Evolutionary conservation across 2,329 filamentous ascomycete genomes (phyloP).

Genomic region (Botrytis squamosa): DNA sequence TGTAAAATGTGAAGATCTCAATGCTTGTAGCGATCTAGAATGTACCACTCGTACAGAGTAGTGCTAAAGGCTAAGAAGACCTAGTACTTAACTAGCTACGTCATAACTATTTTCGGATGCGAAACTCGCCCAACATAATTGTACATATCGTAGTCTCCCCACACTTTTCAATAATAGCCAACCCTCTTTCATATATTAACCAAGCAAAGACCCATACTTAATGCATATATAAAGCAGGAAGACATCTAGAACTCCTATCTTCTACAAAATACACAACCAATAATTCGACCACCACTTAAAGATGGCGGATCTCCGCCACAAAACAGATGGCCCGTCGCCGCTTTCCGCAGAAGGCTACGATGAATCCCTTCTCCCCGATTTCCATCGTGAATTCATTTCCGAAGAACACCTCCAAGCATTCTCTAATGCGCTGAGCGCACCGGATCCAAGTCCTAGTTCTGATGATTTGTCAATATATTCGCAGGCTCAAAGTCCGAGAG

Average conservation of each 20-base stretch:
- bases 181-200: not conserved
- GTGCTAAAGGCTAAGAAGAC: not conserved
- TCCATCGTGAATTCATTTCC: conserved; percentile 72
- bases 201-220: conserved; percentile 6
- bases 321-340: conserved; percentile 54
- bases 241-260: not conserved
- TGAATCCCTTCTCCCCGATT: conserved; percentile 70
- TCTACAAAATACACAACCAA: conserved; percentile 10
- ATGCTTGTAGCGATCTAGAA: not conserved
- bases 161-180: conserved; percentile 16
- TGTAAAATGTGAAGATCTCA: not conserved
- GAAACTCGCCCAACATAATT: conserved; percentile 7
- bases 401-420: conserved; percentile 75
- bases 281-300: conserved; percentile 11
- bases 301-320: conserved; percentile 39
- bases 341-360: conserved; percentile 67
- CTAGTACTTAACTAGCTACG: conserved; percentile 10
- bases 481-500: conserved; percentile 13
- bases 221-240: conserved; percentile 19
- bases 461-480: conserved; percentile 44
- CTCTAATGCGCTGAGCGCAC: conserved; percentile 75
- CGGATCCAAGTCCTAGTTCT: conserved; percentile 68
- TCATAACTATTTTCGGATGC: conserved; percentile 16
- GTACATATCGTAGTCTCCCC: conserved; percentile 12
- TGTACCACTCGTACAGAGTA: not conserved